Evolutionary conservation across 2,329 filamentous ascomycete species (phyloP).

Genomic region (Pseudogymnoascus pannorum): DNA sequence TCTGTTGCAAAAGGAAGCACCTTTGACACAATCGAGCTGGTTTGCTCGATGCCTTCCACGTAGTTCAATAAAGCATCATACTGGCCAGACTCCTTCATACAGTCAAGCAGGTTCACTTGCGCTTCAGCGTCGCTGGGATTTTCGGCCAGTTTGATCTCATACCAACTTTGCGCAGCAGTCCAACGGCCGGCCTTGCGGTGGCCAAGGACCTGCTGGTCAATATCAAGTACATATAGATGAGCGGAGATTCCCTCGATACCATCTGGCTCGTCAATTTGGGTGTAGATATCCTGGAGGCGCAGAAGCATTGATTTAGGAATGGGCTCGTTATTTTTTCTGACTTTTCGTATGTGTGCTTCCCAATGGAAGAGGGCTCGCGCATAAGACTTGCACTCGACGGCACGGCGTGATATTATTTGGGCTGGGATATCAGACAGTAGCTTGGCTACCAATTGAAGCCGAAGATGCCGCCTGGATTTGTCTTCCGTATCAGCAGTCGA

Average conservation of each 20-base stretch:
- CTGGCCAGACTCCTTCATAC: slow-evolving; percentile 91
- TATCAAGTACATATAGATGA: slow-evolving; percentile 76
- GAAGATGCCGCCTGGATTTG: not conserved
- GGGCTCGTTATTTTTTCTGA: slow-evolving; percentile 29
- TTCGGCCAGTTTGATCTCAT: slow-evolving; percentile 80
- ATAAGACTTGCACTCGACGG: slow-evolving; percentile 91
- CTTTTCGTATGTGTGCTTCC: slow-evolving; percentile 75
- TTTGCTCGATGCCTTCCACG: slow-evolving; percentile 63
- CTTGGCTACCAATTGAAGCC: slow-evolving; percentile 57
- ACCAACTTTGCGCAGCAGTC: slow-evolving; percentile 95
- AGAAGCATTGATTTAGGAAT: slow-evolving; percentile 54
- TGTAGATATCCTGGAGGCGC: slow-evolving; percentile 85
- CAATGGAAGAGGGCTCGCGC: slow-evolving; percentile 88
- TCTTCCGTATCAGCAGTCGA: slow-evolving; percentile 33
- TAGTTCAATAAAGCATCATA: slow-evolving; percentile 84
- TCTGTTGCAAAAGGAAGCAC: slow-evolving; percentile 82
- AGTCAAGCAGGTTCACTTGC: slow-evolving; percentile 77
- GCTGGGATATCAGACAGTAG: slow-evolving; percentile 64
- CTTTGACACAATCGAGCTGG: slow-evolving; percentile 44
- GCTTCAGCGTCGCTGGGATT: slow-evolving; percentile 68
- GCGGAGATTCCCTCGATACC: slow-evolving; percentile 91
- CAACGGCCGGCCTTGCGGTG: slow-evolving; percentile 90
- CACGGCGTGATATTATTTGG: slow-evolving; percentile 69
- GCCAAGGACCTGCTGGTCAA: slow-evolving; percentile 87
- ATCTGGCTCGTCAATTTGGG: slow-evolving; percentile 95